phyloP scores from a whole-genome alignment of 345 rosid genomes.

The Eutrema heterophyllum region DNA sequence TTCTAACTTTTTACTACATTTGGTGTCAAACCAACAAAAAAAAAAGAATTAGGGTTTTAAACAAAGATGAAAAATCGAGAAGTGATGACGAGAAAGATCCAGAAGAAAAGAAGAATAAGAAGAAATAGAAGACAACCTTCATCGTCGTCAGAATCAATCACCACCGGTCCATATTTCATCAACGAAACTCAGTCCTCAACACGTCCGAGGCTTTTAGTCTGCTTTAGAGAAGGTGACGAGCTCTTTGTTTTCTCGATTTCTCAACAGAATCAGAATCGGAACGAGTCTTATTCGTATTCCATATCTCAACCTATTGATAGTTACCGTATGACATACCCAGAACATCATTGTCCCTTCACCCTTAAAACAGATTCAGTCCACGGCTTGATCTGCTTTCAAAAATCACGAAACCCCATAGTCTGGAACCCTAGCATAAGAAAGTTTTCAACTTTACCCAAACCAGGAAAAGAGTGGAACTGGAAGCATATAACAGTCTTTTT shows the following conservation, averaged over 20 bases:
- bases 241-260: not conserved
- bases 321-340: not conserved
- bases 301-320: not conserved
- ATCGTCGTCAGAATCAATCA: not conserved
- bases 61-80: no score
- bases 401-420: not conserved
- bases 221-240: not conserved
- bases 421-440: slow-evolving; percentile 4
- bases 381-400: not conserved
- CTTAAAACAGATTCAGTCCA: not conserved
- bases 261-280: not conserved
- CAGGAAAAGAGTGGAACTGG: not conserved
- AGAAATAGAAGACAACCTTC: no score
- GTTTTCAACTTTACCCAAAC: not conserved
- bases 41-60: no score
- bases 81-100: no score
- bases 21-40: no score
- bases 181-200: not conserved
- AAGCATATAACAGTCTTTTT: not conserved
- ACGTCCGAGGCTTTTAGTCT: not conserved
- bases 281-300: not conserved
- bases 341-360: not conserved
- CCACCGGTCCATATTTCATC: not conserved
- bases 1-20: no score
- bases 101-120: no score